Conservation (phyloP, 495 filamentous ascomycete species). For the Thozetella sp. region DNA sequence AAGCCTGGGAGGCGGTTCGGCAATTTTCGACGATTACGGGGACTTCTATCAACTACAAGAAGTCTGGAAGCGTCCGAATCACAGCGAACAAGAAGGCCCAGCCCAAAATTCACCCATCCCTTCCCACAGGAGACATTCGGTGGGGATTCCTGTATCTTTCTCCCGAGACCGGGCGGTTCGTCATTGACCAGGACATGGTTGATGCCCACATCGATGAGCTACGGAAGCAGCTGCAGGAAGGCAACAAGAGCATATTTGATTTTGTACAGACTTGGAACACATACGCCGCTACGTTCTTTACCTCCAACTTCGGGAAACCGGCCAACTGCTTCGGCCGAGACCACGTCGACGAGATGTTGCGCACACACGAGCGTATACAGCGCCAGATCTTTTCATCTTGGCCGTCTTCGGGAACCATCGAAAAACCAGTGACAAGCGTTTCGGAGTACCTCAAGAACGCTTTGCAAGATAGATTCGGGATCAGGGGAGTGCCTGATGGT, state of each 20-base stretch:
- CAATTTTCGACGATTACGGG: constrained; percentile 57
- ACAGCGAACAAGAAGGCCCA: constrained; percentile 15
- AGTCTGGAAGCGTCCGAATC: constrained; percentile 56
- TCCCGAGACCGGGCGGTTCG: constrained; percentile 53
- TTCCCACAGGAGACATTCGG: constrained; percentile 60
- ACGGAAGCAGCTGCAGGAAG: background rate
- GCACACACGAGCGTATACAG: background rate
- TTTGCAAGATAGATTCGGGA: too few relatives aligned
- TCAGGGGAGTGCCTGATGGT: too few relatives aligned
- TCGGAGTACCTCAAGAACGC: too few relatives aligned
- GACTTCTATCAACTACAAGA: constrained; percentile 56
- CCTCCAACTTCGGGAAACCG: background rate
- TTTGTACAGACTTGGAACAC: background rate
- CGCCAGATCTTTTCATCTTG: too few relatives aligned
- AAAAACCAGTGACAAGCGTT: too few relatives aligned
- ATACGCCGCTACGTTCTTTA: background rate
- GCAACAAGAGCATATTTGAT: background rate
- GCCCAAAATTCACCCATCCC: constrained; percentile 25
- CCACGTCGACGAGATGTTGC: background rate
- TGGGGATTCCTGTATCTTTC: constrained; percentile 70
- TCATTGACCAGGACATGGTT: constrained; percentile 65
- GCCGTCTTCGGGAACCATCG: too few relatives aligned
- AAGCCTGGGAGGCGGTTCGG: constrained; percentile 60
- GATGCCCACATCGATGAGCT: constrained; percentile 48
- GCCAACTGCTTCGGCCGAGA: background rate